Conservation (phyloP, 179 eudicot genomes). For the Patellifolia procumbens region DNA sequence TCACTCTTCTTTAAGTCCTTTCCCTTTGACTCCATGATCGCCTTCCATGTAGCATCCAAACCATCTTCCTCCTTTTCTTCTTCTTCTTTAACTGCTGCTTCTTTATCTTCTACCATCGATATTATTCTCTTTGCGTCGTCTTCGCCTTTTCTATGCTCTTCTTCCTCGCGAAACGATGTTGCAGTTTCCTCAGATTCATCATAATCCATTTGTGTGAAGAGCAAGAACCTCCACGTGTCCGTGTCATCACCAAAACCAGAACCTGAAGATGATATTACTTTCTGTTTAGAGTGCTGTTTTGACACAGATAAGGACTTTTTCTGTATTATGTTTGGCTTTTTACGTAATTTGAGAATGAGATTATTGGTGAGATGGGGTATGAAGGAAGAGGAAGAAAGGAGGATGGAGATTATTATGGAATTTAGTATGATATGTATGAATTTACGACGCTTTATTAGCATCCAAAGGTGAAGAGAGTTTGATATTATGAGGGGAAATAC, state of each 20-base stretch:
- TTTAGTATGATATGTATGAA: conserved; percentile 9
- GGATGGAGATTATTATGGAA: conserved; percentile 12
- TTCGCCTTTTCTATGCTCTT: background rate
- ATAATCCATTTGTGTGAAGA: background rate
- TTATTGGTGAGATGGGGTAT: background rate
- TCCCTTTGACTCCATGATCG: conserved; percentile 11
- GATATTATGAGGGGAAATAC: background rate
- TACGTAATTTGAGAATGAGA: background rate
- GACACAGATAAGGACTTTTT: no score
- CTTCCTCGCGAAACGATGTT: background rate
- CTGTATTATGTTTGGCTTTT: background rate
- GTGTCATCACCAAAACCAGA: background rate
- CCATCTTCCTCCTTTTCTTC: background rate
- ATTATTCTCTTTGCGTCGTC: background rate
- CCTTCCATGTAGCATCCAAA: conserved; percentile 18
- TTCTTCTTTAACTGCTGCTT: background rate
- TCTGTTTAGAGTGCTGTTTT: no score
- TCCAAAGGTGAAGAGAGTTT: background rate
- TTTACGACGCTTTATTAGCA: background rate
- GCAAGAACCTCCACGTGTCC: background rate
- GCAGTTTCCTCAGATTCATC: background rate
- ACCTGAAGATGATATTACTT: no score
- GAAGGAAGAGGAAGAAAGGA: conserved; percentile 10
- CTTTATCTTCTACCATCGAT: background rate
- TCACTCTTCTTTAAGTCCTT: background rate